Evolutionary conservation across 768 basidiomycete genomes (phyloP), one percentile per base, ranked within the genome.

Genomic region (Phylloporus sp.): DNA sequence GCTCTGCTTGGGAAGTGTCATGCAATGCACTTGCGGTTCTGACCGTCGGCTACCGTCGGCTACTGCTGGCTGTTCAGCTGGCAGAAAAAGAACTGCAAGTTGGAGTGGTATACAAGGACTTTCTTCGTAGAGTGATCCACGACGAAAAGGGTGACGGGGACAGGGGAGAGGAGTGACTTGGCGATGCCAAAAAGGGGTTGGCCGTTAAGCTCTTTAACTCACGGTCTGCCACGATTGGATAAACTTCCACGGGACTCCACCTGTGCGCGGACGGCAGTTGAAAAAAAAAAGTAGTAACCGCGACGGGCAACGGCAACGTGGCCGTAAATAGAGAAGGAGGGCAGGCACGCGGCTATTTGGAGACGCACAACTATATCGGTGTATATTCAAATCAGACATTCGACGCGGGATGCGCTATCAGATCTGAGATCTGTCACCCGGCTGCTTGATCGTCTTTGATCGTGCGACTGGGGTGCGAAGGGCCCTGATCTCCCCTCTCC

Each of bases 401-500:
- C 67, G 71, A 68, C 59, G 60, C 69, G 57, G 72, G 74, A 77
- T 75, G 24, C 28, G 43, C 55, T 55, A n/a, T n/a, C n/a, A n/a
- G 59, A 74, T 74, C 71, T 72, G 63, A 61, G 60, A 61, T 61
- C 58, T 52, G 49, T 56, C 52, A 53, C 50, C 53, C 54, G 24
- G 53, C 56, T 64, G 62, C 71, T 57, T 77, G 78, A 79, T 78
- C 77, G 77, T 75, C 78, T 77, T 60, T 78, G 78, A 79, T 77
- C 77, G 75, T 76, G 78, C 72, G 75, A 78, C 63, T 61, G 72
- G 72, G 72, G 63, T 58, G 62, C 61, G 63, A 60, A 61, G 60
- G 58, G 56, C 70, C 69, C 66, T 71, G 69, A 69, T 72, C 68
- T 68, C 68, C 70, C 60, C 64, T 58, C 69, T 64, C 56, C 60